Evolutionary conservation across 768 basidiomycete genomes (phyloP), one percentile per base, ranked within the genome.

Genomic region (Rhizopogon rudus): DNA sequence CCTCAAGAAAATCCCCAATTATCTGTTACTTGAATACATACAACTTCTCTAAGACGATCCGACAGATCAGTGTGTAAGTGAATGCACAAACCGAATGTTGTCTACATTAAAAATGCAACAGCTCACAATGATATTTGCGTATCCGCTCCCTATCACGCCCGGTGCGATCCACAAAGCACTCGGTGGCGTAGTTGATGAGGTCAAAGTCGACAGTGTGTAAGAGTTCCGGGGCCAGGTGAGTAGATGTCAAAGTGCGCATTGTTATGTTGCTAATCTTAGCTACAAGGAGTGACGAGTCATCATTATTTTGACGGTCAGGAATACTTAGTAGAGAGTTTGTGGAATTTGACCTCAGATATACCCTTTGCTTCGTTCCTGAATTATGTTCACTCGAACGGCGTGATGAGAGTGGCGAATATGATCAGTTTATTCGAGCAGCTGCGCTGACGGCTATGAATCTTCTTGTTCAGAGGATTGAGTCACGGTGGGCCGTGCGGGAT

Each of bases 91-190:
- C 41, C 16, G 51, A 25, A 33, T 35, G 50, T 22, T 3, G 44
- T 40, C 20, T 12, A 33, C 44, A 56, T 67, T 51, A 7, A 41
- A 12, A 17, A 28, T 14, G 8, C 28, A 0, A 28, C 53, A 85
- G 82, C 66, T 12, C 75, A 79, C 51, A 61, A 67, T 8, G 78
- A 85, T 22, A 84, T 86, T 60, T 83, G 84, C 1, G 67, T 86
- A 39, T 84, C 85, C 35, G 63, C 82, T 0, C 85, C 85, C 0
- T 87, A 86, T 61, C 77, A 82, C 58, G 83, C 82, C 0, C 85
- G 86, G 61, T 75, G 76, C 44, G 63, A 71, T 86, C 20, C 73
- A 79, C 12, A 64, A 55, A 5, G 52, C 65, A 1, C 63, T 85
- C 14, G 62, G 65, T 28, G 57, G 53, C 71, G 25, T 48, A 20